Evolutionary conservation across 2,329 filamentous ascomycete species (phyloP), one percentile per base, ranked within the genome.

Genomic region (Cladosporium oxysporum): DNA sequence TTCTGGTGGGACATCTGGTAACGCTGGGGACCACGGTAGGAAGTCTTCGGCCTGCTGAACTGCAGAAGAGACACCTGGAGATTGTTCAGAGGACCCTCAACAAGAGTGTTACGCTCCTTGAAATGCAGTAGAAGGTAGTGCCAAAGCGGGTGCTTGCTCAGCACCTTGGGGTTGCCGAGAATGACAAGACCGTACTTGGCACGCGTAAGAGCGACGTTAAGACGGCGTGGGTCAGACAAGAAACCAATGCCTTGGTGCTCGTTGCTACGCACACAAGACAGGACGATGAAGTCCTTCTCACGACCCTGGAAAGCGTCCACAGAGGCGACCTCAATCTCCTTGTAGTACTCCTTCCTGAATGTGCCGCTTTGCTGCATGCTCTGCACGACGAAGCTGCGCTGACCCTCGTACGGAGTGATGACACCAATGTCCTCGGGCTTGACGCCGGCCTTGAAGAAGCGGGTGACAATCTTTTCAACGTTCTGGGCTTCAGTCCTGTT

Each of bases 211-310:
- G 94, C 95, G 26, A 99, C 95, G 76, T 99, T 99, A 74, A 99
- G 88, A 84, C 95, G 94, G 71, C 95, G 92, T 62, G 95, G 95
- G 73, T 99, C 95, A 67, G 93, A 98, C 83, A 99, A 83, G 87
- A 99, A 99, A 81, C 95, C 95, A 73, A 99, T 99, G 71, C 95
- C 95, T 78, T 99, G 95, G 78, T 98, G 96, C 74, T 99, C 95
- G 77, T 99, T 99, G 76, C 94, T 98, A 76, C 95, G 92, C 60
- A 99, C 95, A 76, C 95, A 99, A 68, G 95, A 98, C 35, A 99
- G 84, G 47, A 99, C 93, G 74, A 99, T 99, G 75, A 97, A 99
- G 76, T 99, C 95, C 82, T 99, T 99, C 81, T 99, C 95, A 83
- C 95, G 91, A 62, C 95, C 95, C 77, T 99, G 95, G 85, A 99